Base-by-base conservation (phyloP, 2,329 filamentous ascomycete species). In the Huntiella moniliformis region DNA sequence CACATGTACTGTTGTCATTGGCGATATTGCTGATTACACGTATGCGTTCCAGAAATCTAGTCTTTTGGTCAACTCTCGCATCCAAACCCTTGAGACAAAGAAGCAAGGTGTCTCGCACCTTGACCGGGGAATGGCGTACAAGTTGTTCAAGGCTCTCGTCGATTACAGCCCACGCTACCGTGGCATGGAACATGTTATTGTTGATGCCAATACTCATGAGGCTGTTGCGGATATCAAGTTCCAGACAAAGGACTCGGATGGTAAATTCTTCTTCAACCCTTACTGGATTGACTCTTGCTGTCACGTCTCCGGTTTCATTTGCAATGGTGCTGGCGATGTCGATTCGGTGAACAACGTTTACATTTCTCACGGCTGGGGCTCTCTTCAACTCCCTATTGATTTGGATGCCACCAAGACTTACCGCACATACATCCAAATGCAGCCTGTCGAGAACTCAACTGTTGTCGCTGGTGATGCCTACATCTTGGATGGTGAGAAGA, bases 121-220 rank as follows among this genome's bases (percentile, higher is more conserved):
- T 51, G 73, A 79, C 42, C 75, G 79, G 18, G 79, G 79, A 32
- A 73, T 86, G 63, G 78, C 79, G 11, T 91, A 91, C 69, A 87
- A 86, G 62, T 69, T 74, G 1, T 74, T 74, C 53, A 54, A 59
- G 8, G 66, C 69, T 37, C 59, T 77, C 0, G 73, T 77, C 4
- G 70, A 75, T 53, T 78, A 76, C 51, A 61, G 65, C 12, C 57
- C 55, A 6, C 63, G 63, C 34, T 78, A 72, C 56, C 64, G 63
- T 44, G 73, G 71, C 17, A 75, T 77, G 61, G 65, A 74, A 35
- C 69, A 73, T 46, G 70, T 77, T 5, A 65, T 76, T 33, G 61
- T 77, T 2, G 54, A 56, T 37, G 74, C 73, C 50, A 62, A 72
- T 12, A 67, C 68, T 22, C 63, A 64, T 37, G 67, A 70, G 31